These are phyloP conservation scores for Suhomyces tanzawaensis DNA, from an alignment of 805 yeast genomes.

Conservation along the genomic window DNA sequence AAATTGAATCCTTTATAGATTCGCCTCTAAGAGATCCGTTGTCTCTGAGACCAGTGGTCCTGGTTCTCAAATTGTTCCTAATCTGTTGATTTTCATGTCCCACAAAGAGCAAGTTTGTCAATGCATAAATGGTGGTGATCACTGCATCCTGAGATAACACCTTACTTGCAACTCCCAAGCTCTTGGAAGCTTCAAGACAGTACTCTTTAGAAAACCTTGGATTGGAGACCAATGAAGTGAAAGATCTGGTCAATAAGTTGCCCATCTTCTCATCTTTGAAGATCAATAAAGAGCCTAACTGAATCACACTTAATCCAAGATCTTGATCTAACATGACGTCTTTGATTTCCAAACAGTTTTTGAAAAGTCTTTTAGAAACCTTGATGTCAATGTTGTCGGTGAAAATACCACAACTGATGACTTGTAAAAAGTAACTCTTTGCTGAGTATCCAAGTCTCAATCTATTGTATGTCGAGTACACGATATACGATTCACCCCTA, in stretches of 20 bases:
- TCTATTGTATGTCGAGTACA: conserved; percentile 48
- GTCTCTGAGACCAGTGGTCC: conserved; percentile 27
- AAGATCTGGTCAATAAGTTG: conserved; percentile 41
- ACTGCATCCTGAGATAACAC: conserved; percentile 76
- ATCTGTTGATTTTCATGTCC: conserved; percentile 40
- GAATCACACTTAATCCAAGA: conserved; percentile 50
- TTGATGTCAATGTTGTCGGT: conserved; percentile 45
- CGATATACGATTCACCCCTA: conserved; percentile 55
- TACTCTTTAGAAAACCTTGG: conserved; percentile 46
- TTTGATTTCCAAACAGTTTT: conserved; percentile 50
- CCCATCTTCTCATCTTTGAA: conserved; percentile 39
- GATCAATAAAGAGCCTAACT: conserved; percentile 56
- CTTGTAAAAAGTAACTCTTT: conserved; percentile 56
- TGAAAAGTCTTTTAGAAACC: conserved; percentile 45
- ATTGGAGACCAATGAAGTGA: conserved; percentile 54
- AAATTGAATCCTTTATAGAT: conserved; percentile 1
- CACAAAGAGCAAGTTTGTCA: conserved; percentile 68
- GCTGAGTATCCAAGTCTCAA: conserved; percentile 50
- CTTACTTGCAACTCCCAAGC: conserved; percentile 65
- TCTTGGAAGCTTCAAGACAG: conserved; percentile 52
- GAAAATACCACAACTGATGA: conserved; percentile 56
- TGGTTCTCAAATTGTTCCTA: conserved; percentile 4
- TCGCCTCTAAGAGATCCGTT: conserved; percentile 11
- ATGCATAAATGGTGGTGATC: conserved; percentile 79
- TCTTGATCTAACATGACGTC: conserved; percentile 52